Percentiles rank a stretch among this genome's conserved stretches.
These are phyloP conservation scores for Haematococcus lacustris DNA, from an alignment of 139 green algal species.

Conservation along the genomic window DNA sequence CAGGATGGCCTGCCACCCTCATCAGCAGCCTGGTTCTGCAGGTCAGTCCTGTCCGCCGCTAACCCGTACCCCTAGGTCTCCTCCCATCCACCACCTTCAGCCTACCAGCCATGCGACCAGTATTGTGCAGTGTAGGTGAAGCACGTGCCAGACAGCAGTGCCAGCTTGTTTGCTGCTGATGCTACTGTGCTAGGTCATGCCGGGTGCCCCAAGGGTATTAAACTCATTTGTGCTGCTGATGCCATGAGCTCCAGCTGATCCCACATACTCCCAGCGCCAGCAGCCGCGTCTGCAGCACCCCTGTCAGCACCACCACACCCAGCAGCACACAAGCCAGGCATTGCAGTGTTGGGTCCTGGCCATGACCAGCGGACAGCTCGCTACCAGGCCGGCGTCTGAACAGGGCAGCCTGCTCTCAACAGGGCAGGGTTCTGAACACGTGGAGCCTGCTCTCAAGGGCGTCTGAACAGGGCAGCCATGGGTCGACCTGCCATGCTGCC, in stretches of 20 bases:
- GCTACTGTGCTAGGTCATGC: neutral
- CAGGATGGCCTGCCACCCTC: constrained; percentile 39
- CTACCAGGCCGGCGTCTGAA: neutral
- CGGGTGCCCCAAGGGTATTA: neutral
- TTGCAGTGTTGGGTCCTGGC: neutral
- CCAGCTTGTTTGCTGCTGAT: neutral
- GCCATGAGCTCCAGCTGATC: too few species aligned
- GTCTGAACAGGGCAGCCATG: neutral
- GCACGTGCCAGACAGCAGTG: neutral
- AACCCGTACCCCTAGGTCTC: too few species aligned
- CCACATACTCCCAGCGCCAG: neutral
- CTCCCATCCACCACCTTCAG: neutral
- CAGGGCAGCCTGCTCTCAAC: too few species aligned
- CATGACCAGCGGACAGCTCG: neutral
- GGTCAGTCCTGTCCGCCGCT: too few species aligned
- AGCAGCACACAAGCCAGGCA: too few species aligned
- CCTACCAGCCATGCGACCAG: neutral
- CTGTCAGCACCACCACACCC: neutral
- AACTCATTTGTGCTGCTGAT: neutral
- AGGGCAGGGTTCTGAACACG: too few species aligned
- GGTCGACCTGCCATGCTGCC: neutral
- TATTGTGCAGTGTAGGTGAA: neutral
- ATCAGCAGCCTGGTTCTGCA: constrained; percentile 43
- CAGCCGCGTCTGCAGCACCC: neutral
- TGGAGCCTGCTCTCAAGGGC: neutral